Evolutionary conservation across 2,329 filamentous ascomycete genomes (phyloP), one percentile per base, ranked within the genome.

Genomic region (Fusarium pininemorale): DNA sequence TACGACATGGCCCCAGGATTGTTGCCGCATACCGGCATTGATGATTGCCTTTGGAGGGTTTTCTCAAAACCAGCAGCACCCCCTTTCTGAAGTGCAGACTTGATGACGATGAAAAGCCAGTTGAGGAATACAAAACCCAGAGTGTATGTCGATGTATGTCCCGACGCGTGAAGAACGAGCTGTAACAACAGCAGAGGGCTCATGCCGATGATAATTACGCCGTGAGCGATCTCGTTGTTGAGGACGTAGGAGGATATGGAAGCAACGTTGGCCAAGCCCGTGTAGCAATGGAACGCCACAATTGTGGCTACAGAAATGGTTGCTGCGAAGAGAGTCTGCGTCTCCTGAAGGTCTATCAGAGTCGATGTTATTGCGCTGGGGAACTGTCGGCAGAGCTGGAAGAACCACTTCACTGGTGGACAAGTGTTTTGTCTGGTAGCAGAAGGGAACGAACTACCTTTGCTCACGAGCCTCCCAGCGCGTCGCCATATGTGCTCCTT

Each of bases 381-480:
- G n/a, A 44, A 44, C 15, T 44, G 15, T 24, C n/a, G 10, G n/a
- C 11, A 18, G 10, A 24, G 5, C 12, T n/a, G 42, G 5, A 8
- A 12, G 6, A 24, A 18, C 42, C 42, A 24, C 15, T 24, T 24
- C 10, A 18, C 15, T 24, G 3, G n/a, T 1, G 4, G 6, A 18
- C 5, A 7, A 8, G 15, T 12, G 5, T 12, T 12, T 18, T 5
- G 15, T 7, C n/a, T 18, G 1, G 4, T 4, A 24, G n/a, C 15
- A 24, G 15, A 18, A 5, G 42, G 15, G 0, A 18, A 8, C 12
- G 3, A 8, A 2, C 15, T 12, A 18, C 41, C 10, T 7, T 18
- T 4, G n/a, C n/a, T 8, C n/a, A 16, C 12, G 15, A 44, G 15
- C 15, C 41, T 44, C 41, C 15, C 15, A 15, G 5, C 10, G 4